Evolutionary conservation across 2,329 filamentous ascomycete genomes (phyloP).

Genomic region (Aureobasidium melanogenum): DNA sequence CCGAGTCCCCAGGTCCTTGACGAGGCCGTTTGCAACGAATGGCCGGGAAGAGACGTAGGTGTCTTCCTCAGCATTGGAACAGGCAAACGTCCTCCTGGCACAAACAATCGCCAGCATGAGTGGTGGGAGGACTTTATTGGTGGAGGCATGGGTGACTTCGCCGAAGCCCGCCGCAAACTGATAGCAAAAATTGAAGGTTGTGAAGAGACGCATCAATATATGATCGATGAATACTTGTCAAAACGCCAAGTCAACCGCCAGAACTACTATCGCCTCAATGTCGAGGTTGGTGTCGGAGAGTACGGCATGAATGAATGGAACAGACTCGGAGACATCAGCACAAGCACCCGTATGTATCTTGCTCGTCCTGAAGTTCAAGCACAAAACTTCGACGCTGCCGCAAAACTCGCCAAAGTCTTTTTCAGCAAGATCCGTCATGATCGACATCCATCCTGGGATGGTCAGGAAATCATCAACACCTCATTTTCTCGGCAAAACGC

Average conservation of each 20-base stretch:
- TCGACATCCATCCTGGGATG: constrained; percentile 31
- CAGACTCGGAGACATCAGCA: constrained; percentile 88
- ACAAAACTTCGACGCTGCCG: constrained; percentile 67
- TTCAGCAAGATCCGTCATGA: constrained; percentile 64
- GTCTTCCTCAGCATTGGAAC: constrained; percentile 94
- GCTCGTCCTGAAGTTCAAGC: constrained; percentile 62
- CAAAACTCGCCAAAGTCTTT: constrained; percentile 76
- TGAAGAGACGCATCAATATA: constrained; percentile 78
- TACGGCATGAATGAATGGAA: constrained; percentile 99
- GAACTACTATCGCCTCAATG: constrained; percentile 93
- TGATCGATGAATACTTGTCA: constrained; percentile 69
- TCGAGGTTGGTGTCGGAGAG: constrained; percentile 90
- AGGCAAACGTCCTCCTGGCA: constrained; percentile 68
- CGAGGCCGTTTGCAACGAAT: constrained; percentile 86
- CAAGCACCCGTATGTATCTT: constrained; percentile 78
- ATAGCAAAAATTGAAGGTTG: constrained; percentile 93
- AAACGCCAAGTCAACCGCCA: constrained; percentile 47
- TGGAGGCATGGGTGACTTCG: constrained; percentile 70
- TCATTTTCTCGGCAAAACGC: background rate
- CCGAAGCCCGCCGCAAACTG: constrained; percentile 74
- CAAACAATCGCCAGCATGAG: constrained; percentile 57
- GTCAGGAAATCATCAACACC: constrained; percentile 15
- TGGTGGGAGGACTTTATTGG: constrained; percentile 88
- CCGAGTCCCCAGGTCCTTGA: constrained; percentile 76
- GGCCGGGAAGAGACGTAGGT: constrained; percentile 86